A percentile compares a stretch with the other conserved stretches of the same genome.
phyloP scores from a whole-genome alignment of 2,329 filamentous ascomycete species.

The Fusarium palustre region DNA sequence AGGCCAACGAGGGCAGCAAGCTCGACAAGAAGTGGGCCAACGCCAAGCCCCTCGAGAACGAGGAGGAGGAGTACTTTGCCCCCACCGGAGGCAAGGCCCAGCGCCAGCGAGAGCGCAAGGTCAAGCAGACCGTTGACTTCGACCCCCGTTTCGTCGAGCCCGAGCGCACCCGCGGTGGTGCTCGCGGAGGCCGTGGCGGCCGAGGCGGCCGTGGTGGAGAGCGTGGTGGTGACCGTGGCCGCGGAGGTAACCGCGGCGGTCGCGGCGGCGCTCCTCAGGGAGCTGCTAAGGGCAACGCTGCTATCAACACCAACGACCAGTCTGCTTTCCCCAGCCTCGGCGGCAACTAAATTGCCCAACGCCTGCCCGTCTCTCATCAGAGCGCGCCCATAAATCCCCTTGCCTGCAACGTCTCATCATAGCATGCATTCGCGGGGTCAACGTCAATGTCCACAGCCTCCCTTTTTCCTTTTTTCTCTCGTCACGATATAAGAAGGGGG shows the following conservation, averaged over 20 bases:
- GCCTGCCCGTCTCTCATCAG: slow-evolving; percentile 22
- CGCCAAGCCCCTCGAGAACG: slow-evolving; percentile 78
- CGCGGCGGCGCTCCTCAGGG: slow-evolving; percentile 50
- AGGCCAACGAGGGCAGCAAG: slow-evolving; percentile 92
- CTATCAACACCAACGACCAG: slow-evolving; percentile 68
- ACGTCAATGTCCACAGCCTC: slow-evolving; percentile 38
- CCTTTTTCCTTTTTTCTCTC: slow-evolving; percentile 13
- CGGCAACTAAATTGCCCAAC: slow-evolving; percentile 57
- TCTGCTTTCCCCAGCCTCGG: slow-evolving; percentile 71
- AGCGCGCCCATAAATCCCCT: slow-evolving; percentile 36
- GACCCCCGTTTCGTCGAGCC: slow-evolving; percentile 85
- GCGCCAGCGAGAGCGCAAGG: slow-evolving; percentile 90
- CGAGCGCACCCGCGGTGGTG: slow-evolving; percentile 66
- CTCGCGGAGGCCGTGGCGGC: slow-evolving; percentile 62
- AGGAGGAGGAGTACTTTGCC: slow-evolving; percentile 83
- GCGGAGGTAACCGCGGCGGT: slow-evolving; percentile 49
- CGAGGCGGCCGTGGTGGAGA: slow-evolving; percentile 56
- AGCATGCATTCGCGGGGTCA: slow-evolving; percentile 40
- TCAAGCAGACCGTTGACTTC: slow-evolving; percentile 90
- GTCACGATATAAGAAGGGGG: slow-evolving; percentile 34
- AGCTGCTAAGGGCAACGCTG: slow-evolving; percentile 50
- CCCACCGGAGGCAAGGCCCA: slow-evolving; percentile 79
- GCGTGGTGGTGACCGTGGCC: slow-evolving; percentile 54
- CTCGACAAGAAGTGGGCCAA: slow-evolving; percentile 91
- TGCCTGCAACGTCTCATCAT: slow-evolving; percentile 33